A percentile compares a stretch with the other conserved stretches of the same genome.
Evolutionary conservation across 164 flowering plant species (phyloP).

Genomic region (Annona squamosa): DNA sequence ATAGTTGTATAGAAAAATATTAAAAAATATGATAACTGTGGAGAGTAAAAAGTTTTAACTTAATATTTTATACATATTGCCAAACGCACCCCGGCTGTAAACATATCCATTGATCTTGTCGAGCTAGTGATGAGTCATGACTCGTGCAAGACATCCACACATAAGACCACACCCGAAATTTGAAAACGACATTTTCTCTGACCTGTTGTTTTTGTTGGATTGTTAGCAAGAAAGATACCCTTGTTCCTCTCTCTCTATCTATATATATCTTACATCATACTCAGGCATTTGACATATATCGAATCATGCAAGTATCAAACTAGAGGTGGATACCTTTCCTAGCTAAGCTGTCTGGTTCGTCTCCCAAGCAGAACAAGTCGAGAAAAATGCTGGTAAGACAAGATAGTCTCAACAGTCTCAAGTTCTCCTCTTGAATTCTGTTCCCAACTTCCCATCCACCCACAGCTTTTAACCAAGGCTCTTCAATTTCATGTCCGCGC

Average conservation of each 20-base stretch:
- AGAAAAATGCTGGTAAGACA: constrained; percentile 6
- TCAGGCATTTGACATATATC: background rate
- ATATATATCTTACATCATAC: background rate
- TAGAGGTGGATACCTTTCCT: background rate
- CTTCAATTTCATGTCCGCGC: background rate
- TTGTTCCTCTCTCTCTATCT: background rate
- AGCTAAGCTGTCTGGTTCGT: background rate
- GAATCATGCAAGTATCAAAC: background rate
- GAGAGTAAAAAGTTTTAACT: too few species aligned
- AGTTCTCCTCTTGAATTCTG: background rate
- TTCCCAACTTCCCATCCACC: background rate
- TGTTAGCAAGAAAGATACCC: constrained; percentile 3
- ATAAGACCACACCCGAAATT: too few species aligned
- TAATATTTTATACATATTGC: too few species aligned
- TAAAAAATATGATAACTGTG: too few species aligned
- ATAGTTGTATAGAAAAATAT: too few species aligned
- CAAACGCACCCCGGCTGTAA: too few species aligned
- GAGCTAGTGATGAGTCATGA: too few species aligned
- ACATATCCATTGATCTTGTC: too few species aligned
- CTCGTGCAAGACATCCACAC: too few species aligned
- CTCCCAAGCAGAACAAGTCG: background rate
- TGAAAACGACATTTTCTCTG: background rate
- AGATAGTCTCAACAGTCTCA: background rate
- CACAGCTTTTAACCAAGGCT: background rate
- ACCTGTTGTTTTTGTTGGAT: background rate